Percentiles rank a stretch among this genome's conserved stretches.
These are phyloP conservation scores for Aspergillus neoniger DNA, from an alignment of 2,329 filamentous ascomycete species.

Conservation along the genomic window DNA sequence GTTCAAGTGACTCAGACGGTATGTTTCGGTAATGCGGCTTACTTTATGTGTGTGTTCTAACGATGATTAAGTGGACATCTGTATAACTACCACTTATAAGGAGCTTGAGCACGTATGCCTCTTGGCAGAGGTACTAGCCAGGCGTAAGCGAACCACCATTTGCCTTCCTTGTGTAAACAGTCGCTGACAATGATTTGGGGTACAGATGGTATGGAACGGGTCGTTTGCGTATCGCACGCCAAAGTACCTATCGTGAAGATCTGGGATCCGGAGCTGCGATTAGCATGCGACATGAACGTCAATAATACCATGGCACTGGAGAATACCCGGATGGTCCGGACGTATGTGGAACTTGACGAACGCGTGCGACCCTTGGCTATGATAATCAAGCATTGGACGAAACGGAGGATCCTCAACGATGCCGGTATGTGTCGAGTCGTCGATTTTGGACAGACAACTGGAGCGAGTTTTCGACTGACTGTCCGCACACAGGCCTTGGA, in stretches of 20 bases:
- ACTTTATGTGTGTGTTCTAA: constrained; percentile 25
- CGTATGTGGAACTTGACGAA: constrained; percentile 90
- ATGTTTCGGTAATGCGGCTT: constrained; percentile 34
- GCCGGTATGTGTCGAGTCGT: constrained; percentile 66
- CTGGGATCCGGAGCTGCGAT: constrained; percentile 88
- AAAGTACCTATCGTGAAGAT: constrained; percentile 99
- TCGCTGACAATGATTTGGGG: constrained; percentile 19
- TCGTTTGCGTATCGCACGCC: constrained; percentile 89
- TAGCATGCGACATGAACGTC: constrained; percentile 98
- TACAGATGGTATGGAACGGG: constrained; percentile 90
- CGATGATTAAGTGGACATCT: constrained; percentile 76
- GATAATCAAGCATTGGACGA: constrained; percentile 97
- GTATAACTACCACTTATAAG: constrained; percentile 89
- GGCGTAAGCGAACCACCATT: constrained; percentile 61
- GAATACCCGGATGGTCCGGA: constrained; percentile 97
- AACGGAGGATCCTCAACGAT: constrained; percentile 88
- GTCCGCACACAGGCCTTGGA: constrained; percentile 67
- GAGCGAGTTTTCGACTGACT: constrained; percentile 20
- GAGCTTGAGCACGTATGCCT: constrained; percentile 87
- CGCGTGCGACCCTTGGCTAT: constrained; percentile 90
- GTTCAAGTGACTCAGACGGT: constrained; percentile 96
- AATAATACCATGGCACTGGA: constrained; percentile 94
- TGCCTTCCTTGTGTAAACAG: neutral
- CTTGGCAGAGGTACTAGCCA: constrained; percentile 81
- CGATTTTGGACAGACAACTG: neutral